phyloP scores from a whole-genome alignment of 257 asterid species.

The Linaria vulgaris region DNA sequence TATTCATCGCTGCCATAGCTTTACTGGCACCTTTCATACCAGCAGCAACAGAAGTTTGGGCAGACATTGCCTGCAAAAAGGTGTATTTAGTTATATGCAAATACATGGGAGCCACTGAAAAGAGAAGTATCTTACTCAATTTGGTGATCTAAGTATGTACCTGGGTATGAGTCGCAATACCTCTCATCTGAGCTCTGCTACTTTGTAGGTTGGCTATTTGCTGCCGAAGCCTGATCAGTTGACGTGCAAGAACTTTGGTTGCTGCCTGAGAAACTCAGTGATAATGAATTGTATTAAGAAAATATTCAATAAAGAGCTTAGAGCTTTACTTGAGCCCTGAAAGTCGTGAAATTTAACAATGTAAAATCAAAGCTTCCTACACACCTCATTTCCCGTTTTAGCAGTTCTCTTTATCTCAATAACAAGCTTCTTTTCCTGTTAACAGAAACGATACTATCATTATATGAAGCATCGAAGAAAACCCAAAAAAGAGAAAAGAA shows the following conservation, averaged over 20 bases:
- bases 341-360: not conserved
- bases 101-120: conserved; percentile 17
- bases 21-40: conserved; percentile 95
- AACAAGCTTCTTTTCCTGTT: conserved; percentile 89
- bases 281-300: conserved; percentile 6
- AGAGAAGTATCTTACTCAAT: not conserved
- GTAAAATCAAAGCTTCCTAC: conserved; percentile 4
- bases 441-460: conserved; percentile 19
- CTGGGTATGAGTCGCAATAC: conserved; percentile 91
- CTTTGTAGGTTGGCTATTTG: conserved; percentile 91
- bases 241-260: conserved; percentile 87
- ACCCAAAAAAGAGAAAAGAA: not conserved
- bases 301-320: not conserved
- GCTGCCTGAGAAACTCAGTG: conserved; percentile 57
- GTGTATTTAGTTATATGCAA: conserved; percentile 2
- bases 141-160: conserved; percentile 34
- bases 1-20: conserved; percentile 93
- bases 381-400: conserved; percentile 95
- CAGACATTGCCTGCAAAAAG: conserved; percentile 74
- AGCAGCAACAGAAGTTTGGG: conserved; percentile 87
- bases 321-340: not conserved
- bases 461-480: not conserved
- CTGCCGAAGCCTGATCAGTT: conserved; percentile 81
- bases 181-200: conserved; percentile 97
- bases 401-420: conserved; percentile 95